Evolutionary conservation across 345 rosid species (phyloP).

Genomic region (Sonneratia caseolaris): DNA sequence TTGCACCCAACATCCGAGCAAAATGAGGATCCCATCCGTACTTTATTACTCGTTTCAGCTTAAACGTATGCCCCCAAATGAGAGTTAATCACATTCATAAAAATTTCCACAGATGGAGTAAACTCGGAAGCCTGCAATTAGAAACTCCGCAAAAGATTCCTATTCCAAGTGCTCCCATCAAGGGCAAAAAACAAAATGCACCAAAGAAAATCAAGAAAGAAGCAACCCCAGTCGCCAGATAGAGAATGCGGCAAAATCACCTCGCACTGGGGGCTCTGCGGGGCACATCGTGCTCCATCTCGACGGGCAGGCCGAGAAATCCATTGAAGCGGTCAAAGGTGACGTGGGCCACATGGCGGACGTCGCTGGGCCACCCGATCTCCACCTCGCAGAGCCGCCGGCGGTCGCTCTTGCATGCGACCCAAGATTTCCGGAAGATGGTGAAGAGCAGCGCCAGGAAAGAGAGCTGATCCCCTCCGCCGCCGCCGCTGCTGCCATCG

Average conservation of each 20-base stretch:
- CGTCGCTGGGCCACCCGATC: constrained; percentile 74
- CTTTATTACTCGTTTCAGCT: not conserved
- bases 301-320: constrained; percentile 81
- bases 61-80: not conserved
- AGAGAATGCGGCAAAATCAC: constrained; percentile 22
- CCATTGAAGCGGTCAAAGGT: constrained; percentile 94
- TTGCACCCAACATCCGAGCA: not conserved
- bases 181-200: not conserved
- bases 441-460: constrained; percentile 50
- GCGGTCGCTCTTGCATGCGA: constrained; percentile 50
- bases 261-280: constrained; percentile 88
- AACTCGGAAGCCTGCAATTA: not conserved
- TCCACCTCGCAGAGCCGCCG: constrained; percentile 65
- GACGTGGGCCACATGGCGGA: constrained; percentile 82
- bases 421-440: constrained; percentile 61
- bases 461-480: constrained; percentile 55
- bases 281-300: constrained; percentile 80
- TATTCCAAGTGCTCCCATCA: not conserved
- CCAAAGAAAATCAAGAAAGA: not conserved
- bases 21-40: not conserved
- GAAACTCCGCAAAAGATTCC: not conserved
- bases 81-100: not conserved
- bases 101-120: not conserved
- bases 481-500: constrained; percentile 5
- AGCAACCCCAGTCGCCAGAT: not conserved